phyloP scores from a whole-genome alignment of 495 filamentous ascomycete genomes.

The Trichocladium uniseriatum region DNA sequence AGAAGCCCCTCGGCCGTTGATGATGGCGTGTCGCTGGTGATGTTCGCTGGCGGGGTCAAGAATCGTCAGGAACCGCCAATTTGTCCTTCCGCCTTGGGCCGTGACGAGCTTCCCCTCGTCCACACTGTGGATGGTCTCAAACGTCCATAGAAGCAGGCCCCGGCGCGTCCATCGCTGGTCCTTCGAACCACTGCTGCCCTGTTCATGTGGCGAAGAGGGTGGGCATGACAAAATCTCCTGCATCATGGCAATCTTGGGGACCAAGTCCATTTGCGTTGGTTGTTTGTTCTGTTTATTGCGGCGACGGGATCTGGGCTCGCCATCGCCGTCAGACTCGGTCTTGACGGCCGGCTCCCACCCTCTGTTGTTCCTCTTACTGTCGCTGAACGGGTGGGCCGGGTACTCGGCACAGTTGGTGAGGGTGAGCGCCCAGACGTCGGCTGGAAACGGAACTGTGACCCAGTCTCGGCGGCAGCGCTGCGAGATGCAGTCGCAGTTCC shows the following conservation, averaged over 20 bases:
- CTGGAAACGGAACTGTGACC: slow-evolving; percentile 41
- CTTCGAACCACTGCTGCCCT: background rate
- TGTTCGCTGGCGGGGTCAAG: slow-evolving; percentile 37
- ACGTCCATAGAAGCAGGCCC: slow-evolving; percentile 40
- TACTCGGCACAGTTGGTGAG: slow-evolving; percentile 39
- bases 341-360: slow-evolving; percentile 1
- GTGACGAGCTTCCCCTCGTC: slow-evolving; percentile 26
- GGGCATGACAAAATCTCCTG: slow-evolving; percentile 41
- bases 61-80: slow-evolving; percentile 41
- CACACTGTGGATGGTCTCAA: slow-evolving; percentile 34
- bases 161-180: slow-evolving; percentile 32
- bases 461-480: slow-evolving; percentile 18
- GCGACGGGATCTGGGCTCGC: background rate
- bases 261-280: slow-evolving; percentile 36
- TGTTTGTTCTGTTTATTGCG: slow-evolving; percentile 8
- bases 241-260: slow-evolving; percentile 41
- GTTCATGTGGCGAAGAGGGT: slow-evolving; percentile 19
- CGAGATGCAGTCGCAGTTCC: slow-evolving; percentile 23
- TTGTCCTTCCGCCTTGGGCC: slow-evolving; percentile 21
- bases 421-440: slow-evolving; percentile 38
- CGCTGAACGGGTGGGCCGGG: slow-evolving; percentile 26
- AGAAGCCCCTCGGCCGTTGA: slow-evolving; percentile 13
- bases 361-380: slow-evolving; percentile 4
- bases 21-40: slow-evolving; percentile 36
- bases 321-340: slow-evolving; percentile 13